A percentile compares a stretch with the other conserved stretches of the same genome.
Evolutionary conservation across 2,329 filamentous ascomycete genomes (phyloP).

Genomic region (Verticillium zaregamsianum): DNA sequence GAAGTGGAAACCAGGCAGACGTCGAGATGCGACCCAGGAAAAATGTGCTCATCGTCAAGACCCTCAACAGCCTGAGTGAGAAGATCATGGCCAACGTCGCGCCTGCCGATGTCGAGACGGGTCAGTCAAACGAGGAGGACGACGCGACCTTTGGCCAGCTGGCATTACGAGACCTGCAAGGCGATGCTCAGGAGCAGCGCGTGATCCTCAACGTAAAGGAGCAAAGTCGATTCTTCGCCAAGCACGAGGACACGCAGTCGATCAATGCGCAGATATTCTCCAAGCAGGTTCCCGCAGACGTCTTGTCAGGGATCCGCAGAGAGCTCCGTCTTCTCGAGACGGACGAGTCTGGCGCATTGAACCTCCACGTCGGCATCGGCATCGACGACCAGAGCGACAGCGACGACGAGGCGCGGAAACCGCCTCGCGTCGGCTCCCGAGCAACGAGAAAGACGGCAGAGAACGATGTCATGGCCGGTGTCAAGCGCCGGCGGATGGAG

Average conservation of each 20-base stretch:
- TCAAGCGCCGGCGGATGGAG: constrained; percentile 58
- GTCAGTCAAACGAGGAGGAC: constrained; percentile 63
- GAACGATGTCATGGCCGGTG: constrained; percentile 60
- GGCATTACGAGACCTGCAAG: constrained; percentile 74
- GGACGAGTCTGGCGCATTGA: constrained; percentile 46
- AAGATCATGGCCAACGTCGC: constrained; percentile 89
- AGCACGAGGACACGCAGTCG: constrained; percentile 44
- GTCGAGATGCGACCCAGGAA: constrained; percentile 79
- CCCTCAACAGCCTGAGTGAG: constrained; percentile 84
- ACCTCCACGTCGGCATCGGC: constrained; percentile 62
- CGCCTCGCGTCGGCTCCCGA: constrained; percentile 64
- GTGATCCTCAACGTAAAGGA: constrained; percentile 86
- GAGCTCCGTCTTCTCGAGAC: constrained; percentile 53
- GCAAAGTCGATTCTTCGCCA: constrained; percentile 77
- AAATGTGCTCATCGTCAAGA: constrained; percentile 84
- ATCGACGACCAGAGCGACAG: constrained; percentile 68
- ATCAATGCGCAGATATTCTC: constrained; percentile 52
- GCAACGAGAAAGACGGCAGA: constrained; percentile 61
- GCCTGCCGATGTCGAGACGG: constrained; percentile 60
- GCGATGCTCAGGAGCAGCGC: constrained; percentile 67
- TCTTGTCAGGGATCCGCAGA: constrained; percentile 59
- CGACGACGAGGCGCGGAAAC: constrained; percentile 55
- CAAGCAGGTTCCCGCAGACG: constrained; percentile 64
- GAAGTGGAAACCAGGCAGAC: constrained; percentile 79
- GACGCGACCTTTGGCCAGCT: constrained; percentile 72